Evolutionary conservation across 768 basidiomycete species (phyloP).

Genomic region (Serendipita sp.): DNA sequence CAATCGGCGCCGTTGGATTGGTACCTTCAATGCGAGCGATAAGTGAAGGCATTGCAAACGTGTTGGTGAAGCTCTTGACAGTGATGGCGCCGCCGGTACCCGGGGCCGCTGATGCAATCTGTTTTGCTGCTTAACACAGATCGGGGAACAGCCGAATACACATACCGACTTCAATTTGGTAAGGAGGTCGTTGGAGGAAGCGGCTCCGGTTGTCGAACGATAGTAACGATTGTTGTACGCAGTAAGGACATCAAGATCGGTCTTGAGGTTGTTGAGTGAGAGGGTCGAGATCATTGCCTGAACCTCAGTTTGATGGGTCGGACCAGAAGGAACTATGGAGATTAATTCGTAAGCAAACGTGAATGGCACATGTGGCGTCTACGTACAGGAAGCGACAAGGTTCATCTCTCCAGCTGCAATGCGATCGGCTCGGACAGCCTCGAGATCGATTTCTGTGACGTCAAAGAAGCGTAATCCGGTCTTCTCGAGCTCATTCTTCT

Average conservation of each 20-base stretch:
- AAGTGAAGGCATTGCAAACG: slow-evolving; percentile 13
- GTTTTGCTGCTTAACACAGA: not conserved
- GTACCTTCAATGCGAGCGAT: slow-evolving; percentile 18
- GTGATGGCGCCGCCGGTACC: slow-evolving; percentile 9
- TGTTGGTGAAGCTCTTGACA: slow-evolving; percentile 15
- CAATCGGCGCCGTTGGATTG: slow-evolving; percentile 5
- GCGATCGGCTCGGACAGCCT: not conserved
- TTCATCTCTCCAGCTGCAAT: not conserved
- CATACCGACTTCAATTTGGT: not conserved
- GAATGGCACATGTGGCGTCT: not conserved
- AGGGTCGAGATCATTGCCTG: slow-evolving; percentile 4
- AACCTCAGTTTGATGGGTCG: slow-evolving; percentile 7
- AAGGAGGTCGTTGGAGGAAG: not conserved
- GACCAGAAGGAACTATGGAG: not conserved
- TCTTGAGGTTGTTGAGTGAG: slow-evolving; percentile 6
- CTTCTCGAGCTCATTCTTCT: slow-evolving; percentile 5
- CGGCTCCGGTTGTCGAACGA: not conserved
- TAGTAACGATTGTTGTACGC: slow-evolving; percentile 10
- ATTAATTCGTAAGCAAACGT: not conserved
- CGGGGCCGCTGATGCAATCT: slow-evolving; percentile 1
- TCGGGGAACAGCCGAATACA: not conserved
- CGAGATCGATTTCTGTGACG: slow-evolving; percentile 6
- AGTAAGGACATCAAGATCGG: not conserved
- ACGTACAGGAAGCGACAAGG: not conserved
- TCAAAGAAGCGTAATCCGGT: slow-evolving; percentile 2